Base-by-base conservation (phyloP, 208 protist genomes). In the Trypanosoma brucei region DNA sequence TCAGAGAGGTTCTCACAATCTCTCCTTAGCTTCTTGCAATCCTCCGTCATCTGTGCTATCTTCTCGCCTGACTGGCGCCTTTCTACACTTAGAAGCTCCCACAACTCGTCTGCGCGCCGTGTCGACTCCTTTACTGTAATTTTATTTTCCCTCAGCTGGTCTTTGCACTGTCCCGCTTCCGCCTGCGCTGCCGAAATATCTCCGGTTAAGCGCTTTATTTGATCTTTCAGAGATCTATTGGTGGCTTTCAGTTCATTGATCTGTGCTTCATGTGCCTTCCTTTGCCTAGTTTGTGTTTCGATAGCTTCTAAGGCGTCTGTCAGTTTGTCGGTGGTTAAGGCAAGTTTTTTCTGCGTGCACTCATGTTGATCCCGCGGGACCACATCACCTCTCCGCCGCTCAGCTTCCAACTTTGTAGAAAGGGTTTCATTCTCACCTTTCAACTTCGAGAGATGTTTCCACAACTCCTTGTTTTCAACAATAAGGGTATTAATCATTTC, bases 391-490 rank as follows among this genome's bases (percentile, higher is more conserved):
- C 77, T 79, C 14, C 68, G 59, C 3, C 59, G 46, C 55, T 69
- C 38, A 3, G 78, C 63, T 38, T 39, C 49, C 49, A 83, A 59
- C 75, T 93, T 80, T 30, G 81, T 58, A 30, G 60, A 39, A 0
- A 69, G 59, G 33, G 76, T 39, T 54, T 84, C 79, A 67, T 83
- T 55, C 57, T 84, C 80, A 62, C 52, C 59, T 66, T 88, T 82
- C 60, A 90, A 65, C 48, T 74, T 42, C 37, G 76, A 73, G 31
- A 91, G 72, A 46, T 81, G 74, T 59, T 86, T 75, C 83, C 79
- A 88, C 11, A 89, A 69, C 57, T 83, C 83, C 53, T 83, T 84
- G 65, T 89, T 88, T 73, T 89, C 81, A 9, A 72, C 48, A 66
- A 93, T 77, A n/a, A 88, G 68, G 0, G 79, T 60, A 34, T 72